phyloP scores from a whole-genome alignment of 352 stramenopile species.

The Pythium apleroticum region DNA sequence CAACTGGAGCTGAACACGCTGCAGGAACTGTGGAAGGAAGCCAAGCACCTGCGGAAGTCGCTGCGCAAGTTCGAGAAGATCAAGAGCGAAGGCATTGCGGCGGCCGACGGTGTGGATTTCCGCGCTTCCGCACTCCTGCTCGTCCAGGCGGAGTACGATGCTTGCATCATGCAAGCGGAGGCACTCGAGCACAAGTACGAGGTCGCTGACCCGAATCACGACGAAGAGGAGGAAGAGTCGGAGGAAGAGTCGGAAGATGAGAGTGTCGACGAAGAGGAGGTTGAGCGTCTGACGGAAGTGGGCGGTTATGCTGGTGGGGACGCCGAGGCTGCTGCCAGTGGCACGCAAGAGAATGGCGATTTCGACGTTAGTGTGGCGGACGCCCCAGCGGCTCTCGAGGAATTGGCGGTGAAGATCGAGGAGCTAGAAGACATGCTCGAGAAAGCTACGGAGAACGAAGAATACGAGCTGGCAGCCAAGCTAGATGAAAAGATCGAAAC shows the following conservation, averaged over 20 bases:
- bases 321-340: constrained; percentile 7
- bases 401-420: constrained; percentile 55
- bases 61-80: constrained; percentile 69
- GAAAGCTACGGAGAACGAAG: constrained; percentile 73
- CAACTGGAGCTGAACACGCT: constrained; percentile 65
- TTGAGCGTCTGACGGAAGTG: constrained; percentile 17
- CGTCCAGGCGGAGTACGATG: constrained; percentile 77
- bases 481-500: constrained; percentile 74
- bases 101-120: constrained; percentile 63
- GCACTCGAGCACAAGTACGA: constrained; percentile 74
- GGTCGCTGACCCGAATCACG: constrained; percentile 52
- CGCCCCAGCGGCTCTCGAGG: constrained; percentile 39
- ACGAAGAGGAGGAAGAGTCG: constrained; percentile 48
- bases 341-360: constrained; percentile 25
- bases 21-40: constrained; percentile 79
- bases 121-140: constrained; percentile 63
- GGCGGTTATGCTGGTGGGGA: constrained; percentile 7
- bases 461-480: constrained; percentile 76
- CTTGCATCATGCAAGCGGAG: constrained; percentile 59
- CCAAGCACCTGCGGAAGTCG: constrained; percentile 52
- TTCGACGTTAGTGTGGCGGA: constrained; percentile 30
- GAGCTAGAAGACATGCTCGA: constrained; percentile 73
- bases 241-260: constrained; percentile 44
- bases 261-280: constrained; percentile 43
- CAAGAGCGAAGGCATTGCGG: constrained; percentile 60